Base-by-base conservation (phyloP, 805 yeast genomes). In the Ogataea neopini region DNA sequence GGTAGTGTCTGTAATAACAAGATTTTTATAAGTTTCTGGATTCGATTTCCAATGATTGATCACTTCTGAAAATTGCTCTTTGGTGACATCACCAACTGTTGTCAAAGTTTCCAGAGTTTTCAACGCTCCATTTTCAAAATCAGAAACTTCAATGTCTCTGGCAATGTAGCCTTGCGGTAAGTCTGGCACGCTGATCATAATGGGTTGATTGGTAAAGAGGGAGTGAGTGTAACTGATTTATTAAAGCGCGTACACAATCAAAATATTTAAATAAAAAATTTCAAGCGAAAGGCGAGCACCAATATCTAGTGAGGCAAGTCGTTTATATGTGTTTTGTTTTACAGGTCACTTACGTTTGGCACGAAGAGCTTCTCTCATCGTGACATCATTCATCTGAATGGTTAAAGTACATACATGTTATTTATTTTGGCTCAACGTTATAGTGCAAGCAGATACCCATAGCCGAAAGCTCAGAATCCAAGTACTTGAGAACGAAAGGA, bases 371-470 rank as follows among this genome's bases (percentile, higher is more conserved):
- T n/a, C n/a, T n/a, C n/a, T n/a, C n/a, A n/a, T n/a, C n/a, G n/a
- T n/a, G n/a, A n/a, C n/a, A n/a, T n/a, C n/a, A n/a, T n/a, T n/a
- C n/a, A n/a, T n/a, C n/a, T n/a, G n/a, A 20, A 34, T 22, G 45
- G 19, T 25, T 32, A 33, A 30, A 20, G 30, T 40, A 37, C 33
- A 32, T 40, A 37, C 33, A 32, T 4, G 25, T n/a, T 8, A 11
- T 20, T 43, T 58, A 70, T 59, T 67, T 69, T 40, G 90, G 96
- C 45, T 77, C 83, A 44, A 91, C 96, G 60, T 88, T 88, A 72
- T 88, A 92, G 54, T 85, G 83, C 85, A 94, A 77, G 69, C 87
- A 84, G 58, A 94, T 90, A 71, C 98, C 98, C 99, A 94, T 94
- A 13, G 99, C 98, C 14, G 96, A 82, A 58, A 94, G 77, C 69